phyloP scores from a whole-genome alignment of 306 rosid species.

The Urtica urens region DNA sequence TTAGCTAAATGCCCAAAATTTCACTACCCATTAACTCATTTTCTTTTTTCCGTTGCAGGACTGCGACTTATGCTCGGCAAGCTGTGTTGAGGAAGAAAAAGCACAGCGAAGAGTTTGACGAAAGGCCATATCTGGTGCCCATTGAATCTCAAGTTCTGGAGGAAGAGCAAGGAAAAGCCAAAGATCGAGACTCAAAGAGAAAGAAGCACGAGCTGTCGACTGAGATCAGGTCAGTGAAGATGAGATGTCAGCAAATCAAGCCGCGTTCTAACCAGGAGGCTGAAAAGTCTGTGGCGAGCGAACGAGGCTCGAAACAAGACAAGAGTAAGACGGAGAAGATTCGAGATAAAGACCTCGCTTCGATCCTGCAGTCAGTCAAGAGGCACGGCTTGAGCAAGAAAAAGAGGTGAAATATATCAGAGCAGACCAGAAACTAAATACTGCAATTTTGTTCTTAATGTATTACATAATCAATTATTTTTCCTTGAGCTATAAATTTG shows the following conservation, averaged over 20 bases:
- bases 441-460: too few relatives aligned
- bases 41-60: constrained; percentile 54
- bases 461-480: too few relatives aligned
- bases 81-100: constrained; percentile 38
- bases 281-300: constrained; percentile 20
- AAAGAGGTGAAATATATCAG: background rate
- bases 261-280: constrained; percentile 22
- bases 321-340: constrained; percentile 5
- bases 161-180: constrained; percentile 24
- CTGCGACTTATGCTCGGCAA: constrained; percentile 54
- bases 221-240: constrained; percentile 52
- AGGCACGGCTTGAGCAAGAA: constrained; percentile 13
- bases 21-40: too few relatives aligned
- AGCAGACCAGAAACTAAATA: too few relatives aligned
- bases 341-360: background rate
- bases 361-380: constrained; percentile 11
- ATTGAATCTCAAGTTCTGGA: constrained; percentile 3
- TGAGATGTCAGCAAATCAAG: constrained; percentile 49
- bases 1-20: too few relatives aligned
- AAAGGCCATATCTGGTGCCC: constrained; percentile 21
- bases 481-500: too few relatives aligned
- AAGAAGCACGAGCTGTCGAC: constrained; percentile 43
- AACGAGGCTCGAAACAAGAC: constrained; percentile 8
- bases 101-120: constrained; percentile 21
- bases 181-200: constrained; percentile 21